Percentiles rank a stretch among this genome's conserved stretches.
These are phyloP conservation scores for Colletotrichum sp. DNA, from an alignment of 2,329 filamentous ascomycete species.

Conservation along the genomic window DNA sequence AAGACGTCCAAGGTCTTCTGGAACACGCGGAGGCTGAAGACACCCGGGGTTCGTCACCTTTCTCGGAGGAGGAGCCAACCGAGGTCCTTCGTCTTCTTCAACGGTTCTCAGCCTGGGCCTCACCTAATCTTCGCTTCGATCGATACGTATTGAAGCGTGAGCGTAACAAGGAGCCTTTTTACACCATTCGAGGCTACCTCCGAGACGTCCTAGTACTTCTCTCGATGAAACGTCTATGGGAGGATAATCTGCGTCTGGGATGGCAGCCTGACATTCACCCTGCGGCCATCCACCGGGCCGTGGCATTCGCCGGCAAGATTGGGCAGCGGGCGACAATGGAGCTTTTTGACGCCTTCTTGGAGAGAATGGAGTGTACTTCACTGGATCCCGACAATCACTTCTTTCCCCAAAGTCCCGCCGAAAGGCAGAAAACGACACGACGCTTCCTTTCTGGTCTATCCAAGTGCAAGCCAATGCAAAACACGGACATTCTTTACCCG, in stretches of 20 bases:
- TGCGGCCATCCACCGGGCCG: neutral
- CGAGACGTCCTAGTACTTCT: neutral
- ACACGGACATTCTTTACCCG: neutral
- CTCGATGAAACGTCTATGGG: neutral
- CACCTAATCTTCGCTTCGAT: neutral
- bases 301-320: neutral
- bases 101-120: neutral
- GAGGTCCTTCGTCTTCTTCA: neutral
- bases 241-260: neutral
- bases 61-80: neutral
- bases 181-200: neutral
- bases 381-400: neutral
- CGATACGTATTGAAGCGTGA: neutral
- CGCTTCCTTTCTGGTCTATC: neutral
- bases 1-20: neutral
- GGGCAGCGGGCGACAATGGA: neutral
- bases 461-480: neutral
- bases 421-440: neutral
- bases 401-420: neutral
- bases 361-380: neutral
- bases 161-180: neutral
- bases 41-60: neutral
- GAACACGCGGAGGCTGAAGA: neutral
- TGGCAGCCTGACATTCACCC: neutral
- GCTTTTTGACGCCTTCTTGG: neutral